Conservation (phyloP, 176 grass and related monocot genomes). For the Eragrostis nindensis region DNA sequence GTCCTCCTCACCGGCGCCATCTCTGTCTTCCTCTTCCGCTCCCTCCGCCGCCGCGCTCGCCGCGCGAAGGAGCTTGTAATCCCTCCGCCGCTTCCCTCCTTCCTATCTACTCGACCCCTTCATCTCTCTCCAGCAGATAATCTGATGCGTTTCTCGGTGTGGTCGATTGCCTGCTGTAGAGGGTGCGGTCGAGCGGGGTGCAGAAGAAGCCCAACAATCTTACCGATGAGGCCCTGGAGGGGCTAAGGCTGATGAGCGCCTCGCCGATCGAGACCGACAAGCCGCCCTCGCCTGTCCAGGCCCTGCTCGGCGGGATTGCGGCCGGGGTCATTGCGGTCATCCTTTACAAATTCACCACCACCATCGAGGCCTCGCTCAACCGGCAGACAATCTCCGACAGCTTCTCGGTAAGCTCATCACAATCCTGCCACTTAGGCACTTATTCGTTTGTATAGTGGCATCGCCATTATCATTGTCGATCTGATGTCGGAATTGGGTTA, state of each 20-base stretch:
- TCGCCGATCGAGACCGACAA: slow-evolving; percentile 58
- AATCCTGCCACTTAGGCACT: not conserved
- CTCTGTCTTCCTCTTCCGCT: slow-evolving; percentile 84
- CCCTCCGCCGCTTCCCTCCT: not conserved
- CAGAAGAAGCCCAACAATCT: slow-evolving; percentile 64
- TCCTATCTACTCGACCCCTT: no score
- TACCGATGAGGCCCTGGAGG: slow-evolving; percentile 73
- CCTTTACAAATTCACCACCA: slow-evolving; percentile 87
- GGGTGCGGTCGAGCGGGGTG: slow-evolving; percentile 66
- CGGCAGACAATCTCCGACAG: slow-evolving; percentile 77
- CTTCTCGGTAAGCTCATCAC: slow-evolving; percentile 69
- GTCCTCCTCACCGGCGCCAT: slow-evolving; percentile 86
- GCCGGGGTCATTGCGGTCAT: slow-evolving; percentile 80
- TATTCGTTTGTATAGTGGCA: slow-evolving; percentile 3
- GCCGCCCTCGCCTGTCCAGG: slow-evolving; percentile 68
- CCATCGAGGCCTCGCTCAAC: slow-evolving; percentile 81
- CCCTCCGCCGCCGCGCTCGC: slow-evolving; percentile 88
- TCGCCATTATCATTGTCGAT: not conserved
- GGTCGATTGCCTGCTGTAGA: slow-evolving; percentile 43
- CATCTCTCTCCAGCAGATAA: not conserved
- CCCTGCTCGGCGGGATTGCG: slow-evolving; percentile 76
- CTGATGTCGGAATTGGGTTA: not conserved
- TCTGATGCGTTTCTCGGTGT: not conserved
- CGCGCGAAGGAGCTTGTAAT: slow-evolving; percentile 83
- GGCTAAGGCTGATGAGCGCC: slow-evolving; percentile 55